Evolutionary conservation across 148 eudicot genomes (phyloP).

Genomic region (Nyssa sinensis): DNA sequence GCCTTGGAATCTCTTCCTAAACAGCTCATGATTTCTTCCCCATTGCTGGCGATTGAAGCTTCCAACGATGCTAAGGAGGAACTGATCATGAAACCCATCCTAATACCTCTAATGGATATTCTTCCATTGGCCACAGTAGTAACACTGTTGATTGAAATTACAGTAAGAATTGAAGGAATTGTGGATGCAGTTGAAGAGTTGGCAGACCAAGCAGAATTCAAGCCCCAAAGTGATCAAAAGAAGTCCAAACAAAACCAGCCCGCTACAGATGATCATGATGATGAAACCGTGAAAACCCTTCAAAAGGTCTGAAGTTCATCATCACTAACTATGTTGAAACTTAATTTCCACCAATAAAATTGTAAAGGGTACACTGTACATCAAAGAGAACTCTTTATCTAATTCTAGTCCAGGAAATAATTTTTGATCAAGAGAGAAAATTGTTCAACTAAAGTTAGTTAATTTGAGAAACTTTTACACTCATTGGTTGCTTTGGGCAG

Average conservation of each 20-base stretch:
- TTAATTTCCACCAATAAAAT: no score
- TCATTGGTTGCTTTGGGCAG: no score
- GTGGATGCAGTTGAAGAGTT: constrained; percentile 53
- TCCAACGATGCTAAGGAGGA: constrained; percentile 8
- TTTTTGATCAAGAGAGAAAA: no score
- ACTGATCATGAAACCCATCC: constrained; percentile 3
- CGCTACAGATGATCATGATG: constrained; percentile 23
- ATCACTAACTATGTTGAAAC: no score
- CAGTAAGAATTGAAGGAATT: constrained; percentile 56
- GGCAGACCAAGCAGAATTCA: constrained; percentile 56
- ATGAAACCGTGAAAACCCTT: not conserved
- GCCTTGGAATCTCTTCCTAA: constrained; percentile 47
- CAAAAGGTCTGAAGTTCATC: not conserved
- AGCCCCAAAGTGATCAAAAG: constrained; percentile 28
- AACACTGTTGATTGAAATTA: constrained; percentile 64
- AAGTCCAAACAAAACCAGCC: constrained; percentile 35
- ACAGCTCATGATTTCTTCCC: constrained; percentile 16
- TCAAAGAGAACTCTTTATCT: no score
- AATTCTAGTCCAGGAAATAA: no score
- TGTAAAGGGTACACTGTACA: no score
- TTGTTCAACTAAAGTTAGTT: no score
- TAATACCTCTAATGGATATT: constrained; percentile 47
- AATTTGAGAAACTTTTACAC: no score
- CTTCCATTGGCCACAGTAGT: constrained; percentile 67
- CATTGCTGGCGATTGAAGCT: constrained; percentile 7